These are phyloP conservation scores for Aspergillus niger DNA, from an alignment of 2,329 filamentous ascomycete genomes.

Conservation along the genomic window DNA sequence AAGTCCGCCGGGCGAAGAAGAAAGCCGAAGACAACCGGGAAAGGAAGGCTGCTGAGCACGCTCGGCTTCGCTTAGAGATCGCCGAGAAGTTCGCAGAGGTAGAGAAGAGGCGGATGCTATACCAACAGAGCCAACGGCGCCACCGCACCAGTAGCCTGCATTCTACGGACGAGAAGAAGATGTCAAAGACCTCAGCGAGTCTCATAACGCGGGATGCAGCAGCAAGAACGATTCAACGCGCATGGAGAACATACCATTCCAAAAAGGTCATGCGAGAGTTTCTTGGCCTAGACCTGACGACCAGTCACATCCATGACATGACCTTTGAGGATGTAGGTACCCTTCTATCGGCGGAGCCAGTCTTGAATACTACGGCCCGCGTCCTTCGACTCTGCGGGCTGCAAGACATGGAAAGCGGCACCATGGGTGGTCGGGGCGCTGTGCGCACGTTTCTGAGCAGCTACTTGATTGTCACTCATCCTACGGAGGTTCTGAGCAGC, in stretches of 20 bases:
- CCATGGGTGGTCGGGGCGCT: slow-evolving; percentile 52
- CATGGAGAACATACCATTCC: slow-evolving; percentile 57
- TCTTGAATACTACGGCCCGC: slow-evolving; percentile 56
- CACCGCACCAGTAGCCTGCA: slow-evolving; percentile 56
- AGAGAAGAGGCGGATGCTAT: slow-evolving; percentile 56
- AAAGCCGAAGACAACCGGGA: slow-evolving; percentile 68
- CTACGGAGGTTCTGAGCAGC: slow-evolving; percentile 60
- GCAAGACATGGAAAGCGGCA: slow-evolving; percentile 53
- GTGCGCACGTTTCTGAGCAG: slow-evolving; percentile 64
- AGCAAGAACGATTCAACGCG: slow-evolving; percentile 58
- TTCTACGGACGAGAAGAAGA: slow-evolving; percentile 46
- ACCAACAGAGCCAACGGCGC: slow-evolving; percentile 52
- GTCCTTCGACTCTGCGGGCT: slow-evolving; percentile 60
- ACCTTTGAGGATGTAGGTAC: slow-evolving; percentile 62
- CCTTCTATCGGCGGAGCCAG: slow-evolving; percentile 56
- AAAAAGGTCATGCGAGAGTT: slow-evolving; percentile 55
- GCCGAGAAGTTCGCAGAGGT: slow-evolving; percentile 66
- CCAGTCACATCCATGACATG: slow-evolving; percentile 54
- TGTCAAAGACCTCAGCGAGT: slow-evolving; percentile 35
- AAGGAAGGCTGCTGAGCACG: slow-evolving; percentile 63
- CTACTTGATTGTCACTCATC: slow-evolving; percentile 64
- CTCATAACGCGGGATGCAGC: slow-evolving; percentile 55
- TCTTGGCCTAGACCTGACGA: slow-evolving; percentile 53
- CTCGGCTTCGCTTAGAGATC: slow-evolving; percentile 61
- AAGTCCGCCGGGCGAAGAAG: slow-evolving; percentile 66